Evolutionary conservation across 1,139 yeast species (phyloP), one percentile per base, ranked within the genome.

Genomic region (Arxiozyma bovina): DNA sequence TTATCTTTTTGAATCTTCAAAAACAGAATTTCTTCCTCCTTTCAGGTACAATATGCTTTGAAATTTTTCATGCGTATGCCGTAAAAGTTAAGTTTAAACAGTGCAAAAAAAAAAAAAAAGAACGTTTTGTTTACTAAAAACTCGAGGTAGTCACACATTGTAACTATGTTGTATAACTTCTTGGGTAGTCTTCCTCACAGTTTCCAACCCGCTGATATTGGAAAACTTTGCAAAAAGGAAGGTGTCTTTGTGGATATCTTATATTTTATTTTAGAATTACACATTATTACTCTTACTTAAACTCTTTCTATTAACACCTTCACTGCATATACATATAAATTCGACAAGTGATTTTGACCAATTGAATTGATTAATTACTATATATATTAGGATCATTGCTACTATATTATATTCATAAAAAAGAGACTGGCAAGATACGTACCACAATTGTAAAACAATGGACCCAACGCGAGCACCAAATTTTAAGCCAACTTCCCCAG

Each of bases 401-500:
- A 15, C 2, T 34, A 34, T 34, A 34, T 12, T 12, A 34, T 4
- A 34, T 6, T 15, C 6, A 34, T 3, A 34, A 34, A 15, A 34
- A 34, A 34, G n/a, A 34, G 4, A 12, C n/a, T 15, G 40, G 12
- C n/a, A 15, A 34, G 6, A 34, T 15, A 34, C n/a, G 12, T 18
- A 18, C 44, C 18, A 42, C 1, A 46, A 27, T 34, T 21, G 5
- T 22, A 22, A 20, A 42, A 50, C 17, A 15, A 85, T 86, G 94
- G 94, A 86, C 66, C 94, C 94, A 38, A 84, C 87, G 7, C 79
- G 82, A 71, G 93, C 85, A 62, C 91, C 93, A 38, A 80, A 85
- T 67, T 86, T 85, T 68, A 78, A 80, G 51, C 90, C 91, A 9
- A 88, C 90, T 3, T 80, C 87, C 15, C 75, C 79, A 50, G 78